These are phyloP conservation scores for Rhodotorula kratochvilovae DNA, from an alignment of 768 basidiomycete species.

Conservation along the genomic window DNA sequence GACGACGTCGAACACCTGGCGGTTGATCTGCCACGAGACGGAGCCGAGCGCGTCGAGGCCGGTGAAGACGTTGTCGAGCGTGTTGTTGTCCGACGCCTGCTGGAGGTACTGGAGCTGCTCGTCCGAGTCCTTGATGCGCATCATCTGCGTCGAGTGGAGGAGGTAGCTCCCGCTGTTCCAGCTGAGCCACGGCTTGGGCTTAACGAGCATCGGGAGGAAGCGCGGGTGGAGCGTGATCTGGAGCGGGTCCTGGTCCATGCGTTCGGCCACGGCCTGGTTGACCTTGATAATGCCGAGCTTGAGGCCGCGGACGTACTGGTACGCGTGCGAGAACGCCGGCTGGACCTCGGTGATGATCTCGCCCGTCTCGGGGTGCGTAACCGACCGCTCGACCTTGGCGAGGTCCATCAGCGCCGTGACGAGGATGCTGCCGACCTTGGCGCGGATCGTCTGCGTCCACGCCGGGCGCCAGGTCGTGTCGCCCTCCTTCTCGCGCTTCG, in stretches of 20 bases:
- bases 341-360: conserved; percentile 64
- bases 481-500: conserved; percentile 57
- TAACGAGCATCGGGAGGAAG: conserved; percentile 90
- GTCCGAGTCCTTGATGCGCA: conserved; percentile 84
- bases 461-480: conserved; percentile 64
- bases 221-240: conserved; percentile 76
- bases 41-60: conserved; percentile 83
- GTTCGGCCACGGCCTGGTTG: conserved; percentile 71
- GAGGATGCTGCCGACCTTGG: conserved; percentile 74
- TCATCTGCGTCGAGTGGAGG: conserved; percentile 64
- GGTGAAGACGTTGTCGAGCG: conserved; percentile 77
- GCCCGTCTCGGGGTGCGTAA: conserved; percentile 57
- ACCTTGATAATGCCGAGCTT: conserved; percentile 88
- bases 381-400: conserved; percentile 59
- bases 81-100: conserved; percentile 66
- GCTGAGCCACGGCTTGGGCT: conserved; percentile 78
- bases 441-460: conserved; percentile 74
- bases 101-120: conserved; percentile 77
- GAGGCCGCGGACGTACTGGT: conserved; percentile 87
- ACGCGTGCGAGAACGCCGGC: conserved; percentile 83
- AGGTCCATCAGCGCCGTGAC: conserved; percentile 79
- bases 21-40: conserved; percentile 87
- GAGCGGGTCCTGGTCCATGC: conserved; percentile 69
- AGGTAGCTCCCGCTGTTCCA: conserved; percentile 78
- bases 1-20: conserved; percentile 66